phyloP scores from a whole-genome alignment of 257 asterid genomes.

The Primulina eburnea region DNA sequence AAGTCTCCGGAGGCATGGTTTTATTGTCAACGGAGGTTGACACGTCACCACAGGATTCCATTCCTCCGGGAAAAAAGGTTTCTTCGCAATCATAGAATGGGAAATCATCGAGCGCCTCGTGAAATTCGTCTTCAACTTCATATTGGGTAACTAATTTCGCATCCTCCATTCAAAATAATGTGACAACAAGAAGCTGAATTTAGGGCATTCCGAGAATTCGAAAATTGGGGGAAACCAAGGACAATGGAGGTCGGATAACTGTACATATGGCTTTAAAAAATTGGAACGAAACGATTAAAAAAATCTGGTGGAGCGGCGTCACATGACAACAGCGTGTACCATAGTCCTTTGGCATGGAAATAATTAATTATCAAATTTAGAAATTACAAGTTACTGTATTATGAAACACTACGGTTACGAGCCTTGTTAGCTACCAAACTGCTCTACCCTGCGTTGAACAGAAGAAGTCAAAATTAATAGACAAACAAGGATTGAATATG shows the following conservation, averaged over 20 bases:
- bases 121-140: constrained; percentile 40
- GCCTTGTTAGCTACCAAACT: too few relatives aligned
- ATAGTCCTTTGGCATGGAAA: too few relatives aligned
- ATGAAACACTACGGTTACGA: too few relatives aligned
- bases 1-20: constrained; percentile 27
- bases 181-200: neutral
- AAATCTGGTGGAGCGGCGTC: too few relatives aligned
- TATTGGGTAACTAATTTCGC: constrained; percentile 24
- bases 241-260: too few relatives aligned
- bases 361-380: too few relatives aligned
- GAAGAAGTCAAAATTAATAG: too few relatives aligned
- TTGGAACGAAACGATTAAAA: neutral
- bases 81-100: constrained; percentile 47
- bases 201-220: neutral
- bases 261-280: too few relatives aligned
- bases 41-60: constrained; percentile 26
- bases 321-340: too few relatives aligned
- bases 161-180: constrained; percentile 34
- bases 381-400: too few relatives aligned
- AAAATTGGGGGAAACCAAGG: neutral
- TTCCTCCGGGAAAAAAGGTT: constrained; percentile 25
- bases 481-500: too few relatives aligned
- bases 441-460: too few relatives aligned
- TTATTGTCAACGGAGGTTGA: constrained; percentile 27
- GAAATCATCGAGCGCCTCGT: constrained; percentile 55